phyloP scores from a whole-genome alignment of 192 early-diverging fungal species.

The Pilaira anomala region DNA sequence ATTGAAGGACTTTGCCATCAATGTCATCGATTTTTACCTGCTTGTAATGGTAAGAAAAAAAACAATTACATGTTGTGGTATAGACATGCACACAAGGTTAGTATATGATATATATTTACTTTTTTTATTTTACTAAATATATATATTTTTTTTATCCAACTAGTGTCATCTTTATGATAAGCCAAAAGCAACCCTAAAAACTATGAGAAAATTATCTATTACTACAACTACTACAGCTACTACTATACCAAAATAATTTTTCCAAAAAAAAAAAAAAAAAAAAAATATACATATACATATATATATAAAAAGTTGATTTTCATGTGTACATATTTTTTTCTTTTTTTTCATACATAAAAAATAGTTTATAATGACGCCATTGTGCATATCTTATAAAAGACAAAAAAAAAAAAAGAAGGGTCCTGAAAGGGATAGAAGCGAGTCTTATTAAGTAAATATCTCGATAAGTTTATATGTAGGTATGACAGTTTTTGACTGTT shows the following conservation, averaged over 20 bases:
- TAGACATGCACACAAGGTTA: conserved; percentile 76
- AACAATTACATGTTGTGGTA: conserved; percentile 77
- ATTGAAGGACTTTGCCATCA: conserved; percentile 84
- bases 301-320: not conserved
- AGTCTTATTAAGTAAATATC: no score
- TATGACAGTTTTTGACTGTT: no score
- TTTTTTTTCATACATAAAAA: not conserved
- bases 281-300: not conserved
- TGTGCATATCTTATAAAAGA: not conserved
- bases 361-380: not conserved
- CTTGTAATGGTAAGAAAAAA: conserved; percentile 68
- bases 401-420: not conserved
- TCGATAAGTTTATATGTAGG: no score
- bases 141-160: conserved; percentile 8
- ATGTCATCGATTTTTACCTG: conserved; percentile 75
- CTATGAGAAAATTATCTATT: not conserved
- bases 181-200: conserved; percentile 22
- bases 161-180: conserved; percentile 40
- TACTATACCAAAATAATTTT: not conserved
- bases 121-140: not conserved
- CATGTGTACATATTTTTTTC: not conserved
- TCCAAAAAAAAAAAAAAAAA: no score
- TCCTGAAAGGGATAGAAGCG: no score
- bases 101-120: not conserved
- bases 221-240: not conserved